Evolutionary conservation across 2,329 filamentous ascomycete species (phyloP).

Genomic region (Hypoxylon rubiginosum): DNA sequence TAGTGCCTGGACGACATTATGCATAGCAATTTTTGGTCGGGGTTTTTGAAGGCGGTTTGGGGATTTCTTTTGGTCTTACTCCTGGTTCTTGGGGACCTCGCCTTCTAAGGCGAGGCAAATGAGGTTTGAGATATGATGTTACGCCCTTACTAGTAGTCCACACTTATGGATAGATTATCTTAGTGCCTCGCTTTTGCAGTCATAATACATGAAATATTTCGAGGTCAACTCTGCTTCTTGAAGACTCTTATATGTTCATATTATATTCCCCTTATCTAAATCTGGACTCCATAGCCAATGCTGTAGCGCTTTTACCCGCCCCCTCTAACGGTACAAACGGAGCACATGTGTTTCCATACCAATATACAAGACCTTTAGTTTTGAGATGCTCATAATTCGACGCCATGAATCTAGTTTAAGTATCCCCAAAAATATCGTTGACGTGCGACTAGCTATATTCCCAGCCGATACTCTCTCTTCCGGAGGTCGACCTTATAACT

Average conservation of each 20-base stretch:
- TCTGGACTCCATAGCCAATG: constrained; percentile 23
- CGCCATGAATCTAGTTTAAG: constrained; percentile 9
- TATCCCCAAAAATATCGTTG: neutral
- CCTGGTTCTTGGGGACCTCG: constrained; percentile 2
- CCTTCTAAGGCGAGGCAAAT: constrained; percentile 1
- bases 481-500: constrained; percentile 69
- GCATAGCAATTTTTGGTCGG: constrained; percentile 25
- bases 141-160: constrained; percentile 5
- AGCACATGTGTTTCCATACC: constrained; percentile 1
- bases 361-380: constrained; percentile 12
- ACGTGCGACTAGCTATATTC: neutral
- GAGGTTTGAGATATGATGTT: constrained; percentile 18
- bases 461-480: neutral
- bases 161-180: constrained; percentile 12
- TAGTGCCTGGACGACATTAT: constrained; percentile 8
- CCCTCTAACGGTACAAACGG: neutral
- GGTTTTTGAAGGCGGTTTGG: neutral
- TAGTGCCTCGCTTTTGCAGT: constrained; percentile 24
- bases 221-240: constrained; percentile 26
- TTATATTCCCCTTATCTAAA: neutral
- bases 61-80: constrained; percentile 6
- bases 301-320: constrained; percentile 3
- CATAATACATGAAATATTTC: constrained; percentile 31
- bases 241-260: constrained; percentile 1
- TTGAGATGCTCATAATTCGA: too few species aligned